Evolutionary conservation across 2,329 filamentous ascomycete genomes (phyloP), one percentile per base, ranked within the genome.

Genomic region (Zasmidium citrigriseum): DNA sequence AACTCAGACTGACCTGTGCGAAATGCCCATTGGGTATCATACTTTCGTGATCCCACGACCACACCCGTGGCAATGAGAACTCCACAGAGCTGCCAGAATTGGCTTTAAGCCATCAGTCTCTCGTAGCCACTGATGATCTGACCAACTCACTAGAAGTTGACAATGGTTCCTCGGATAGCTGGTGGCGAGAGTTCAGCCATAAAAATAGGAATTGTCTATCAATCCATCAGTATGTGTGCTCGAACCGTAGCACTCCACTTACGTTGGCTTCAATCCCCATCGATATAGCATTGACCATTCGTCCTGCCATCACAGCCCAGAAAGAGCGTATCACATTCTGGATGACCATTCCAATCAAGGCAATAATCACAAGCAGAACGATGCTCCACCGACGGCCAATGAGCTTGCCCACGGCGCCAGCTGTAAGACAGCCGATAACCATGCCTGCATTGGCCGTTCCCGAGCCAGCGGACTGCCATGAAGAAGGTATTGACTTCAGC

Each of bases 231-330:
- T 7, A 14, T 29, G 14, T 29, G 7, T 41, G 12, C 34, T 10
- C 18, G 12, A 9, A 41, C 34, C 18, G 18, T 4, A n/a, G 14
- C 14, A 7, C 12, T 16, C 4, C 16, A 41, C 34, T 4, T n/a
- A 41, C 34, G 16, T 54, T 54, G 16, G 34, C 41, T 5, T 46
- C 24, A 18, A 54, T 54, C 14, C 52, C 52, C 53, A 55, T 55
- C 9, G 45, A 55, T 9, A 55, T 44, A 16, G 45, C 53, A 34
- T 55, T 55, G 9, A 55, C 38, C 23, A 55, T 49, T 20, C 53
- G 12, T 11, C 53, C 53, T 3, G 38, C 53, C 46, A 50, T 55
- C 12, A 55, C 27, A n/a, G 25, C 25, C 53, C 53, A 55, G 53
- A 38, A 55, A n/a, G 24, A 38, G 34, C 41, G 45, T 14, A 54